Percentiles rank a stretch among this genome's conserved stretches.
Conservation (phyloP, 2,329 filamentous ascomycete genomes). For the Fusarium kyushuense region DNA sequence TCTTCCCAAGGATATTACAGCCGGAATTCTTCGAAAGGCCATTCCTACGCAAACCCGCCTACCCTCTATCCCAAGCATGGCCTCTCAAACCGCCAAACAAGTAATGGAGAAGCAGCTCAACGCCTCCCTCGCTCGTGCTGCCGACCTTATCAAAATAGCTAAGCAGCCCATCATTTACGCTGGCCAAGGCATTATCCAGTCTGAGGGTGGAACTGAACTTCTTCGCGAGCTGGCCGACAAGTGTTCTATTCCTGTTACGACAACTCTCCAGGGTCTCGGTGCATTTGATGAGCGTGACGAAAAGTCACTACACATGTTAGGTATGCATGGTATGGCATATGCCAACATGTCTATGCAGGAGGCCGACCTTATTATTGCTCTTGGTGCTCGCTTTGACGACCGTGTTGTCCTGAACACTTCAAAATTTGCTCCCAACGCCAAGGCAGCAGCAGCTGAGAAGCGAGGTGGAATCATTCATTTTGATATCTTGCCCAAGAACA, state of each 20-base stretch:
- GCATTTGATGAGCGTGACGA: conserved; percentile 92
- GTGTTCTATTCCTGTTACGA: conserved; percentile 92
- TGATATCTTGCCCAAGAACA: conserved; percentile 99
- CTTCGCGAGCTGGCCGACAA: conserved; percentile 91
- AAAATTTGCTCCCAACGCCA: conserved; percentile 91
- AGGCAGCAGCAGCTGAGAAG: conserved; percentile 83
- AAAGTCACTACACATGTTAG: conserved; percentile 97
- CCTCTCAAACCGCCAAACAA: conserved; percentile 81
- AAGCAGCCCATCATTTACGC: conserved; percentile 97
- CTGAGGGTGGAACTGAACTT: conserved; percentile 80
- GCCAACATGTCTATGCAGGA: conserved; percentile 99
- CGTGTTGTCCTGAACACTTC: conserved; percentile 85
- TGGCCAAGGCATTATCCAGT: conserved; percentile 87
- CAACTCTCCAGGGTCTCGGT: conserved; percentile 92
- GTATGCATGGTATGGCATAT: conserved; percentile 97
- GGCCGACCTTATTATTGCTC: conserved; percentile 93
- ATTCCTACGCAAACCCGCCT: conserved; percentile 82
- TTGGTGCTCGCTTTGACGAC: conserved; percentile 95
- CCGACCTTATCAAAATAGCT: conserved; percentile 83
- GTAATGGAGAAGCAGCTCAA: conserved; percentile 78
- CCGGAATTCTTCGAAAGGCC: conserved; percentile 81
- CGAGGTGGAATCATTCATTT: conserved; percentile 97
- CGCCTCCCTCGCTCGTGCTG: conserved; percentile 79
- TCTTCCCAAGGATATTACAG: conserved; percentile 95
- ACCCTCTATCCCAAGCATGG: conserved; percentile 85